Conservation (phyloP, 306 rosid genomes). For the Senna siamea region DNA sequence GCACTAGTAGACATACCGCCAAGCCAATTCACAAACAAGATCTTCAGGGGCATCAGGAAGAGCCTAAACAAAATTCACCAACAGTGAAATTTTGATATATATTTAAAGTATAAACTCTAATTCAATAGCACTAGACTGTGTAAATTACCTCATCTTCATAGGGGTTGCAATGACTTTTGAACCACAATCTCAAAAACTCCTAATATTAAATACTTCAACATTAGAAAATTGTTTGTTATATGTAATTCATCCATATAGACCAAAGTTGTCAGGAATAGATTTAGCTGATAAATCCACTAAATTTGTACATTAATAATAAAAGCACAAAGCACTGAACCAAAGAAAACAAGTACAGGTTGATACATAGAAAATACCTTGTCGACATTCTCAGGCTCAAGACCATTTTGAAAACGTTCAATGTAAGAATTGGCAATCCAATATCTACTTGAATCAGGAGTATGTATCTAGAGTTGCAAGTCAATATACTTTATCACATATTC, state of each 20-base stretch:
- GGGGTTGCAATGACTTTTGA: conserved; percentile 90
- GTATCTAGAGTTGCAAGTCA: conserved; percentile 62
- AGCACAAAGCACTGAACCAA: neutral
- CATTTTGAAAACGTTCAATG: conserved; percentile 68
- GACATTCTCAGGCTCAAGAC: conserved; percentile 92
- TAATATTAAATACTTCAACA: conserved; percentile 35
- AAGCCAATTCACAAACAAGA: conserved; percentile 88
- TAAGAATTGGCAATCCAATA: conserved; percentile 94
- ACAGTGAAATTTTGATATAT: conserved; percentile 37
- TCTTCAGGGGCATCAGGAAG: conserved; percentile 97
- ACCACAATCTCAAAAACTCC: conserved; percentile 99
- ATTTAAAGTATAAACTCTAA: conserved; percentile 22
- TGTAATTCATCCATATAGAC: conserved; percentile 14
- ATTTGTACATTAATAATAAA: neutral
- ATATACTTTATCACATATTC: conserved; percentile 17
- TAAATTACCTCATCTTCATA: conserved; percentile 83
- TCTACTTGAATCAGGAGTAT: conserved; percentile 98
- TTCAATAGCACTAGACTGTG: conserved; percentile 10
- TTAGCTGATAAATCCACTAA: conserved; percentile 12
- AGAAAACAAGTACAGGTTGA: conserved; percentile 20
- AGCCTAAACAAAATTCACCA: conserved; percentile 58
- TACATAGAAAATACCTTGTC: conserved; percentile 70
- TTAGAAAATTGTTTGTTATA: conserved; percentile 31
- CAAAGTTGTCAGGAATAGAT: neutral
- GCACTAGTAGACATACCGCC: conserved; percentile 68